Conservation (phyloP, 768 basidiomycete species). For the Amanita brunnescens region DNA sequence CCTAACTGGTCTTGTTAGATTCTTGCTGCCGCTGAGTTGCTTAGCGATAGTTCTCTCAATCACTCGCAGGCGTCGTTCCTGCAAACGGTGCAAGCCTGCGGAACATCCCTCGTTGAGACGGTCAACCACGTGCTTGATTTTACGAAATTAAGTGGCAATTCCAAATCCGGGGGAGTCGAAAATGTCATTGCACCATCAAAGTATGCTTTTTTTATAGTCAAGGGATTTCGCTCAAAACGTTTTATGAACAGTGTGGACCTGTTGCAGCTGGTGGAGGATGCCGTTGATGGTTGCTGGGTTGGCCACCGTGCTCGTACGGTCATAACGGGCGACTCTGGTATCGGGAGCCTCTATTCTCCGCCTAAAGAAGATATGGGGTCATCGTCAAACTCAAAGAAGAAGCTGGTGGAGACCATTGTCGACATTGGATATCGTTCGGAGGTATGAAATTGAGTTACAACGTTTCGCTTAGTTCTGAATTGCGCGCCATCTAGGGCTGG, state of each 20-base stretch:
- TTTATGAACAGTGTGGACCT: constrained; percentile 49
- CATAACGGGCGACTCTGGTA: constrained; percentile 60
- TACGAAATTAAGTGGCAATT: constrained; percentile 85
- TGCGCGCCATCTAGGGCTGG: constrained; percentile 59
- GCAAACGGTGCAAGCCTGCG: constrained; percentile 90
- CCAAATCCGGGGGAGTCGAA: constrained; percentile 69
- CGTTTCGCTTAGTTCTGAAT: neutral
- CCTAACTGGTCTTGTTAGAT: constrained; percentile 40
- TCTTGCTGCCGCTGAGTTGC: constrained; percentile 84
- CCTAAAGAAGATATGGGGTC: constrained; percentile 48
- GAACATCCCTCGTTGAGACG: constrained; percentile 91
- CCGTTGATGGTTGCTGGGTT: constrained; percentile 91
- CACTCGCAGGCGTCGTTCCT: constrained; percentile 80
- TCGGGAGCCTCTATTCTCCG: constrained; percentile 89
- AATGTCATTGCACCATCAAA: constrained; percentile 61
- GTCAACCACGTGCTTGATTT: constrained; percentile 97
- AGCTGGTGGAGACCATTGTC: constrained; percentile 77
- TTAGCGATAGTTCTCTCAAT: constrained; percentile 75
- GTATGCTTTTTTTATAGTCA: constrained; percentile 33
- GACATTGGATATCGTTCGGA: constrained; percentile 70
- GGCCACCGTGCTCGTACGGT: constrained; percentile 78
- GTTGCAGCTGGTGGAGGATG: constrained; percentile 79
- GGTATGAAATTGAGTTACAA: constrained; percentile 29
- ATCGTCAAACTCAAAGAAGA: constrained; percentile 31
- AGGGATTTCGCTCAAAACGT: too few species aligned